Percentiles rank a stretch among this genome's conserved stretches.
phyloP scores from a whole-genome alignment of 2,329 filamentous ascomycete species.

The Proliferodiscus dingleyae region DNA sequence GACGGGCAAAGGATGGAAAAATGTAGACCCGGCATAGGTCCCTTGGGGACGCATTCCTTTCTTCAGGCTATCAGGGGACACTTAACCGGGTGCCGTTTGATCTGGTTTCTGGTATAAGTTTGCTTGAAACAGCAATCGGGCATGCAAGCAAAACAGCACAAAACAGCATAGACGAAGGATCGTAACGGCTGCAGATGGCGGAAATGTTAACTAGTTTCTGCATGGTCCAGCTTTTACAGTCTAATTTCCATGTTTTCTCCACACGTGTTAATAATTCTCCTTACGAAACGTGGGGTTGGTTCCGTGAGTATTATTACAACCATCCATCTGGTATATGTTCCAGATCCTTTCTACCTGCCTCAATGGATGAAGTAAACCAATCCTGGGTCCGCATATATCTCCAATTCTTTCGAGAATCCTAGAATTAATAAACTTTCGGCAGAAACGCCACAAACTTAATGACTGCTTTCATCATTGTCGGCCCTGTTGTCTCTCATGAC shows the following conservation, averaged over 20 bases:
- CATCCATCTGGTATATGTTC: no score
- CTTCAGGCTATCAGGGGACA: neutral
- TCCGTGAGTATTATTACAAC: no score
- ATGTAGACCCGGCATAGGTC: constrained; percentile 1
- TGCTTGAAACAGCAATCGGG: neutral
- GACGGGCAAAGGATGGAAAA: neutral
- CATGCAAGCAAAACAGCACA: neutral
- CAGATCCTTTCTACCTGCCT: neutral
- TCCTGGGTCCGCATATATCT: no score
- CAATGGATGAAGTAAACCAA: neutral
- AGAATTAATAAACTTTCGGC: no score
- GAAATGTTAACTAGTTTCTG: no score
- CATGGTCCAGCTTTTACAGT: no score
- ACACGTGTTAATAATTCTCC: no score
- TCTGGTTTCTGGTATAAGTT: neutral
- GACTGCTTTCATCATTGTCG: neutral
- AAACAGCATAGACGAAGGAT: neutral
- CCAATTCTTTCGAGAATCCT: no score
- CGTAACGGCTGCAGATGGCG: no score
- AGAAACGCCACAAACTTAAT: constrained; percentile 3
- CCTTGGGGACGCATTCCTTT: neutral
- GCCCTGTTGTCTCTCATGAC: constrained; percentile 2
- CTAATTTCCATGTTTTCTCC: no score
- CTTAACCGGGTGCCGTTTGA: neutral
- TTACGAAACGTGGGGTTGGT: no score